These are phyloP conservation scores for Apiotrichum siamense DNA, from an alignment of 1,284 basidiomycete genomes.

Conservation along the genomic window DNA sequence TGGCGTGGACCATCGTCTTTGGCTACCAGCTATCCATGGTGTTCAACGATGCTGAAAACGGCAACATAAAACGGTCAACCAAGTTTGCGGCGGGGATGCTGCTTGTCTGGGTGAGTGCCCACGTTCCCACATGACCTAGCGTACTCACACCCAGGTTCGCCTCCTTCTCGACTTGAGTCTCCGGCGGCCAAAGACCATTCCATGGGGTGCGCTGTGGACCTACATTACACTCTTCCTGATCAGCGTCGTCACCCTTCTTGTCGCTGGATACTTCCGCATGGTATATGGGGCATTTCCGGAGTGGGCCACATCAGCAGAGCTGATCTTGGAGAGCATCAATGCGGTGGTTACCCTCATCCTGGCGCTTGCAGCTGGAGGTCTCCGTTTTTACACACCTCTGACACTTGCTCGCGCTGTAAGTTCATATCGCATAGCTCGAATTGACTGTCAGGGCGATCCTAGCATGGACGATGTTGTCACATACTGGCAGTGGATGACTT, in stretches of 20 bases:
- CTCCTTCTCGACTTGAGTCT: not conserved
- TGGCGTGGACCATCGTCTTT: slow-evolving; percentile 31
- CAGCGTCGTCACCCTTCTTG: slow-evolving; percentile 24
- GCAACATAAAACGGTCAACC: not conserved
- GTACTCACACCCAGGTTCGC: slow-evolving; percentile 1
- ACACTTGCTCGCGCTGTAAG: slow-evolving; percentile 30
- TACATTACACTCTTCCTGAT: slow-evolving; percentile 26
- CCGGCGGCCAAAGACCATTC: slow-evolving; percentile 31
- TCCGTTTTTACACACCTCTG: slow-evolving; percentile 34
- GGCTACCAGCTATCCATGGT: slow-evolving; percentile 22
- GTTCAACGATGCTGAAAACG: not conserved
- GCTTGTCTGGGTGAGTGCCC: slow-evolving; percentile 37
- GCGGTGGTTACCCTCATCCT: slow-evolving; percentile 21
- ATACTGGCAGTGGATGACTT: slow-evolving; percentile 71
- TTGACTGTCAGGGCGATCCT: not conserved
- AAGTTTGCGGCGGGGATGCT: slow-evolving; percentile 28
- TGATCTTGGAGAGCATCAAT: slow-evolving; percentile 29
- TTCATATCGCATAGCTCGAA: not conserved
- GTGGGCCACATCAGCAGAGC: slow-evolving; percentile 25
- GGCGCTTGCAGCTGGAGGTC: slow-evolving; percentile 18
- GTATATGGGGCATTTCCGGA: slow-evolving; percentile 20
- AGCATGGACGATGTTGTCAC: slow-evolving; percentile 60
- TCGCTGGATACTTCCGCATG: slow-evolving; percentile 25
- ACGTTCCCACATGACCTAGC: not conserved
- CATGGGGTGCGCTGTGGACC: slow-evolving; percentile 30